Base-by-base conservation (phyloP, 495 filamentous ascomycete species). In the Cryomyces minteri region DNA sequence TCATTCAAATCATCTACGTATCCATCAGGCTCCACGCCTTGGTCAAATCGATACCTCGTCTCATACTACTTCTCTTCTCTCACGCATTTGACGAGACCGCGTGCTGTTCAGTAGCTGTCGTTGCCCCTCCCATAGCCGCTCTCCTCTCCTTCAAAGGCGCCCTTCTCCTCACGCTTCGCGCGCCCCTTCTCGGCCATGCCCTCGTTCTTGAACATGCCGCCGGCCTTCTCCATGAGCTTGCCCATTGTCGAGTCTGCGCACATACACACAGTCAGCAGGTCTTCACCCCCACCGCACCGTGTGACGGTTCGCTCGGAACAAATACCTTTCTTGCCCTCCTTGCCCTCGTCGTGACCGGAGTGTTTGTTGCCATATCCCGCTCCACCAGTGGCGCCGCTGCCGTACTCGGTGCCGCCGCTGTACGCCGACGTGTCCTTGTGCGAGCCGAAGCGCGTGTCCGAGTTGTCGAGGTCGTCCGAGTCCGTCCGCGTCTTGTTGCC, bases 161-260 rank as follows among this genome's bases (percentile, higher is more conserved):
- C 43, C n/a, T 9, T 14, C 42, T 45, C 39, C 40, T 48, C 49
- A 18, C 49, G 45, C 46, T 52, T 54, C 52, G 44, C 40, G 9
- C n/a, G 38, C 9, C 52, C 52, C 33, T 51, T 54, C 43, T 54
- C 46, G n/a, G 11, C 46, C 38, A 54, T 33, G n/a, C 29, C 29
- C 31, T 51, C 36, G 12, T 47, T 51, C 12, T 42, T 31, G 33
- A 51, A 31, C 28, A 47, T 39, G 14, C 36, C 28, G 0, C 53
- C 53, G 6, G 46, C 47, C 44, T 55, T 52, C 43, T 55, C 53
- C 53, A 55, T 52, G 4, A 55, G 14, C 47, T 52, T 55, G 31
- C 53, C 53, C 39, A 43, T 47, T 28, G 44, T 52, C 4, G 49
- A 52, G 40, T 49, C 49, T 25, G 32, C 36, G 11, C 43, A 37